phyloP scores from a whole-genome alignment of 176 grass and related monocot genomes.

The Eragrostis curvula region DNA sequence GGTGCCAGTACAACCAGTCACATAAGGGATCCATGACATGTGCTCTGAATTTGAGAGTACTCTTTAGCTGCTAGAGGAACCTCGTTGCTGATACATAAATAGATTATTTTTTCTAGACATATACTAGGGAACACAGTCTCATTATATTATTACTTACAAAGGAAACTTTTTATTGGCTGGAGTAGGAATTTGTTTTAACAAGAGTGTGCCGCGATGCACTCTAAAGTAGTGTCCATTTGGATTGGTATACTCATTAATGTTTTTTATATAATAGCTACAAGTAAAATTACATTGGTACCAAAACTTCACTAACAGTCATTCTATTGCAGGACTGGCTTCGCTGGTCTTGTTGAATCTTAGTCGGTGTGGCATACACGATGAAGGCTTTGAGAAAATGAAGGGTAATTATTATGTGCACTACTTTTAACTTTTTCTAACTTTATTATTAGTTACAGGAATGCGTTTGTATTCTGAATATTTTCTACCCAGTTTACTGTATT shows the following conservation, averaged over 20 bases:
- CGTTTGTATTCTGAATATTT: not conserved
- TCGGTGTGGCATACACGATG: constrained; percentile 77
- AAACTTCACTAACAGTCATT: constrained; percentile 23
- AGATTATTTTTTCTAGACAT: not conserved
- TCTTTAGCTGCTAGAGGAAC: constrained; percentile 6
- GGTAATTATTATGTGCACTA: constrained; percentile 49
- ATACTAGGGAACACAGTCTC: not conserved
- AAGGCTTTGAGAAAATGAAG: constrained; percentile 81
- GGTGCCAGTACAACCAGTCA: not conserved
- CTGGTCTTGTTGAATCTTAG: constrained; percentile 80
- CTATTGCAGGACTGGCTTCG: constrained; percentile 69
- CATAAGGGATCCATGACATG: constrained; percentile 10
- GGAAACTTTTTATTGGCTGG: constrained; percentile 13
- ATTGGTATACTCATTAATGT: not conserved
- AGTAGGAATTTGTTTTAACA: not conserved
- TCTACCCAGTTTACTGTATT: not conserved
- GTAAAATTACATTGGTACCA: constrained; percentile 2
- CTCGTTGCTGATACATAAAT: not conserved
- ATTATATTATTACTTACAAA: constrained; percentile 24
- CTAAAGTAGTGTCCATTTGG: not conserved
- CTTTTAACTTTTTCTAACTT: not conserved
- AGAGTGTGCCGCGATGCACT: not conserved
- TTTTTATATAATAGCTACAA: constrained; percentile 18
- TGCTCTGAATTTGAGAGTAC: constrained; percentile 16
- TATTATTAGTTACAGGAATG: constrained; percentile 13